These are phyloP conservation scores for Pachyrhizus erosus DNA, from an alignment of 306 rosid genomes.

Conservation along the genomic window DNA sequence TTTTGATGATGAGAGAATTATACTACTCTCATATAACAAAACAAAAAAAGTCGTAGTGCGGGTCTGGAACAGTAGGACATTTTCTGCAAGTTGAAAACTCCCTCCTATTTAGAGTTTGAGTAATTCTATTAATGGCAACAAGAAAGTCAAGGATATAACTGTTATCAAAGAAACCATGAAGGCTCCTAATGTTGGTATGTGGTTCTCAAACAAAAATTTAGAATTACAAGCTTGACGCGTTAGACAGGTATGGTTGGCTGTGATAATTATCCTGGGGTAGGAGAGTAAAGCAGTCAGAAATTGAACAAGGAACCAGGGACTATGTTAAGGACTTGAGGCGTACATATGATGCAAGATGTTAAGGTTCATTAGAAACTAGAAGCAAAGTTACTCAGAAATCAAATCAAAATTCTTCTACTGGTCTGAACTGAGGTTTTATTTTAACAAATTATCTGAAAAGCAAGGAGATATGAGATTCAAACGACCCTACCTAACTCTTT, in stretches of 20 bases:
- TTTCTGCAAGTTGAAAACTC: neutral
- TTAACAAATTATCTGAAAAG: conserved; percentile 8
- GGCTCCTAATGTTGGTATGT: neutral
- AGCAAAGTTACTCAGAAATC: neutral
- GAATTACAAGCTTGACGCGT: neutral
- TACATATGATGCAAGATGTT: neutral
- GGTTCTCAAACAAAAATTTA: neutral
- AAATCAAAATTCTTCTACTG: conserved; percentile 6
- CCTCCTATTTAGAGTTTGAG: neutral
- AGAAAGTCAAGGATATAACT: neutral
- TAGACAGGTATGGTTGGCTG: neutral
- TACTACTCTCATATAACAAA: neutral
- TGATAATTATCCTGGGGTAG: neutral
- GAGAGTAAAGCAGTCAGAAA: neutral
- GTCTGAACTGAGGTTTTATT: no score
- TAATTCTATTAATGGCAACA: neutral
- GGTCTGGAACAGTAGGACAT: neutral
- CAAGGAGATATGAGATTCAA: neutral
- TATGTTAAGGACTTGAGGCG: neutral
- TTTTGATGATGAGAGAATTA: neutral
- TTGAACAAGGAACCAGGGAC: neutral
- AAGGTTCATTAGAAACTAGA: neutral
- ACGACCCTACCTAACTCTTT: neutral
- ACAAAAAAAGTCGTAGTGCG: neutral
- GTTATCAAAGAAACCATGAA: neutral